phyloP scores from a whole-genome alignment of 371 early-diverging fungal genomes.

The Lichtheimia ornata region DNA sequence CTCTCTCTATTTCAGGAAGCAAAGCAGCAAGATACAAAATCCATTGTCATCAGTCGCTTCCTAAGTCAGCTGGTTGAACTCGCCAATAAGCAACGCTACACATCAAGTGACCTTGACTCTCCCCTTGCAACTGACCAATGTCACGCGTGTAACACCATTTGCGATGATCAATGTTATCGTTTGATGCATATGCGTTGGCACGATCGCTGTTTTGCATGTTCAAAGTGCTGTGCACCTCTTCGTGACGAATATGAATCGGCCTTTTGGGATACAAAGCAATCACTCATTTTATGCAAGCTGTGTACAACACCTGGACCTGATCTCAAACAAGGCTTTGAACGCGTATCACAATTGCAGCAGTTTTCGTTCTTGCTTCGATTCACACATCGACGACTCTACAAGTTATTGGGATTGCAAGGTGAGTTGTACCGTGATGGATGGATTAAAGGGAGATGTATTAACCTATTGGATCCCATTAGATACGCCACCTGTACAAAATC shows the following conservation, averaged over 20 bases:
- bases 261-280: conserved; percentile 31
- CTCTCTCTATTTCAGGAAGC: neutral
- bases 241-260: conserved; percentile 55
- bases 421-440: neutral
- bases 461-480: neutral
- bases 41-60: conserved; percentile 59
- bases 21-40: conserved; percentile 13
- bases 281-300: conserved; percentile 51
- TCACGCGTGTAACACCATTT: conserved; percentile 64
- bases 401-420: conserved; percentile 72
- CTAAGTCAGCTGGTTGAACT: conserved; percentile 65
- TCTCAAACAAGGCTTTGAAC: conserved; percentile 59
- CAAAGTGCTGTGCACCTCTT: conserved; percentile 59
- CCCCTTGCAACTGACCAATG: conserved; percentile 74
- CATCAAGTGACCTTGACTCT: conserved; percentile 20
- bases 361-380: conserved; percentile 85
- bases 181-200: conserved; percentile 76
- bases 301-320: conserved; percentile 32
- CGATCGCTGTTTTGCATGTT: conserved; percentile 76
- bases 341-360: conserved; percentile 88
- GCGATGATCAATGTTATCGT: conserved; percentile 86
- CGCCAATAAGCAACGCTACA: conserved; percentile 43
- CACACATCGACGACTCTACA: conserved; percentile 81
- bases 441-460: neutral
- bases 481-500: neutral